Evolutionary conservation across 2,329 filamentous ascomycete species (phyloP), one percentile per base, ranked within the genome.

Genomic region (Trichoderma hamatum): DNA sequence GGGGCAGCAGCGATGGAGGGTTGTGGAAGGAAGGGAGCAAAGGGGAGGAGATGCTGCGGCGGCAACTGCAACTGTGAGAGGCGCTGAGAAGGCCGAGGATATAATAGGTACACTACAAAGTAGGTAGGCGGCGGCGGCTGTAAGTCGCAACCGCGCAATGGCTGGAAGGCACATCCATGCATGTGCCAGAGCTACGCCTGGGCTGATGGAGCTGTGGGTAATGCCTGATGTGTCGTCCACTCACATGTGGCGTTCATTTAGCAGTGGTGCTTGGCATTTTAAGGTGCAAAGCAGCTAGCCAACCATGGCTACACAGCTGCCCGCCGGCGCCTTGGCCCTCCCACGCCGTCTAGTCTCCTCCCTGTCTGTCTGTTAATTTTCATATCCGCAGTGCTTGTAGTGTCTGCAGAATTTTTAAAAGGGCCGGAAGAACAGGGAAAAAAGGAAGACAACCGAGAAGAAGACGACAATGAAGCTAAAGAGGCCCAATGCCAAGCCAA

Each of bases 111-210:
- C 46, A 24, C 9, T 21, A 49, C n/a, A 2, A 49, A 24, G 46
- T 21, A 46, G 19, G 43, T 11, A 49, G 46, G 13, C 19, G 46
- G 46, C 21, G 13, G 30, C 56, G 30, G 30, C 30, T 21, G 19
- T 36, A 36, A 63, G 46, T 36, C 43, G 43, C 60, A 51, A 52
- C 30, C 14, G 34, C 39, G 39, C 59, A 67, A 21, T 64, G 66
- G 7, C 58, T 43, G 36, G 24, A 39, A 55, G 46, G 54, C 28
- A 51, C 56, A 39, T 36, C 49, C 59, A 52, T 51, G 59, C 67
- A 64, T 55, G 65, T 67, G 65, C 56, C 55, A 43, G 65, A 60
- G 65, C 34, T 46, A 43, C 61, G 61, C 39, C 61, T 55, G 49
- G 52, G 34, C 34, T 10, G 32, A 55, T 43, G 61, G 61, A 64